Conservation (phyloP, 176 grass and related monocot species). For the Oryza brachyantha region DNA sequence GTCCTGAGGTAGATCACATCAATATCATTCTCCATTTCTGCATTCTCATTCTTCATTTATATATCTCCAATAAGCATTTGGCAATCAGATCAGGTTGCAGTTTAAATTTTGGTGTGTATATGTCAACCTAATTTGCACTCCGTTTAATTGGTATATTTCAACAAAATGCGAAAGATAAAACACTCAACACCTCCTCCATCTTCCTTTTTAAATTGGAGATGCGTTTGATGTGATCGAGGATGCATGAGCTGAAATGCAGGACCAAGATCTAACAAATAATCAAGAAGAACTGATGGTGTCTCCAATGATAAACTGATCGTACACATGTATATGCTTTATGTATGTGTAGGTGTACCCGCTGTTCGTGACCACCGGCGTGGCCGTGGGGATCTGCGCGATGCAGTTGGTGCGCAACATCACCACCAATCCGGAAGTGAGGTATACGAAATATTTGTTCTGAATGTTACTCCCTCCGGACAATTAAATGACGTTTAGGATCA, state of each 20-base stretch:
- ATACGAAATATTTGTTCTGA: neutral
- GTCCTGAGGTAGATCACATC: constrained; percentile 11
- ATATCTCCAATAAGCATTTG: neutral
- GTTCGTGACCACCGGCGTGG: constrained; percentile 44
- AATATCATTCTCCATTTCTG: neutral
- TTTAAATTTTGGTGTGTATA: too few relatives aligned
- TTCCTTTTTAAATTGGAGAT: neutral
- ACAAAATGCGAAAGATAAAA: neutral
- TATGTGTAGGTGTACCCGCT: constrained; percentile 53
- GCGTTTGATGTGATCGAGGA: neutral
- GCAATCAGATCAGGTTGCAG: too few relatives aligned
- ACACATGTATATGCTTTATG: neutral
- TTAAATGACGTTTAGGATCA: too few relatives aligned
- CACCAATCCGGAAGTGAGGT: constrained; percentile 60
- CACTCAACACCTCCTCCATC: neutral
- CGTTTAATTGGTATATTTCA: neutral
- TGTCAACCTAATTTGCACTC: too few relatives aligned
- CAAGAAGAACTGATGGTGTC: neutral
- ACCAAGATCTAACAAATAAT: neutral
- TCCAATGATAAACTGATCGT: neutral
- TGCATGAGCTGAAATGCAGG: too few relatives aligned
- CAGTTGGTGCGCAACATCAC: constrained; percentile 69
- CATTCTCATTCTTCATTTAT: neutral
- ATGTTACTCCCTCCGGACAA: too few relatives aligned
- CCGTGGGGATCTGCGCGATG: constrained; percentile 67